Conservation (phyloP, 176 grass and related monocot species). For the Oryza australiensis region DNA sequence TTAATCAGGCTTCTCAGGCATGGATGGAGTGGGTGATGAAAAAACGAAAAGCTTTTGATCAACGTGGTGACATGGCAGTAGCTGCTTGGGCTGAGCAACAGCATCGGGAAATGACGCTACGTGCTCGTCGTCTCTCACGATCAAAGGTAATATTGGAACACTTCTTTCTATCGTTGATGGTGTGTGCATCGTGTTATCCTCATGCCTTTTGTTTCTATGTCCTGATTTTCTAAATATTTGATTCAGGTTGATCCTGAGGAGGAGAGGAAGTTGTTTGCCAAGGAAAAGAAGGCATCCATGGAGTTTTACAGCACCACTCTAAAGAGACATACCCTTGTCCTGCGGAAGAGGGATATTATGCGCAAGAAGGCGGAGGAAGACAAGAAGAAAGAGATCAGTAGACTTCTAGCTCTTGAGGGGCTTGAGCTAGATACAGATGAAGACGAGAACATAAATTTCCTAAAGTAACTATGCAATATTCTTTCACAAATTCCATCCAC, state of each 20-base stretch:
- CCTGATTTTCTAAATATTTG: neutral
- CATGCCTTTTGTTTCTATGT: neutral
- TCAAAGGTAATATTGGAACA: conserved; percentile 62
- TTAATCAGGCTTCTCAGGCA: conserved; percentile 65
- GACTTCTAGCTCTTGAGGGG: conserved; percentile 79
- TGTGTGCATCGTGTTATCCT: neutral
- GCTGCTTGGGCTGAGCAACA: conserved; percentile 96
- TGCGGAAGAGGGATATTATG: conserved; percentile 85
- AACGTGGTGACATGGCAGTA: conserved; percentile 88
- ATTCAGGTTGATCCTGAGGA: conserved; percentile 86
- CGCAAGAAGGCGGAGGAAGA: conserved; percentile 82
- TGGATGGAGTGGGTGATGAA: conserved; percentile 96
- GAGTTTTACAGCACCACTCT: conserved; percentile 85
- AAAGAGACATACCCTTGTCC: conserved; percentile 78
- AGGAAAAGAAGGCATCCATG: conserved; percentile 86
- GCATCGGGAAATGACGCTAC: conserved; percentile 73
- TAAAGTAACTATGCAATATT: conserved; percentile 27
- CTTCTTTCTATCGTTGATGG: neutral
- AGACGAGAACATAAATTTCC: conserved; percentile 51
- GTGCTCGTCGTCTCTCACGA: conserved; percentile 65
- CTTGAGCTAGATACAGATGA: conserved; percentile 89
- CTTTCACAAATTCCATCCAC: conserved; percentile 7
- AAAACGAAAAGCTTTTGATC: conserved; percentile 90
- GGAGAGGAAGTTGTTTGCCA: conserved; percentile 75
- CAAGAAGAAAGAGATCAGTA: conserved; percentile 58